Conservation (phyloP, 495 filamentous ascomycete genomes). For the Podospora pseudocomata region DNA sequence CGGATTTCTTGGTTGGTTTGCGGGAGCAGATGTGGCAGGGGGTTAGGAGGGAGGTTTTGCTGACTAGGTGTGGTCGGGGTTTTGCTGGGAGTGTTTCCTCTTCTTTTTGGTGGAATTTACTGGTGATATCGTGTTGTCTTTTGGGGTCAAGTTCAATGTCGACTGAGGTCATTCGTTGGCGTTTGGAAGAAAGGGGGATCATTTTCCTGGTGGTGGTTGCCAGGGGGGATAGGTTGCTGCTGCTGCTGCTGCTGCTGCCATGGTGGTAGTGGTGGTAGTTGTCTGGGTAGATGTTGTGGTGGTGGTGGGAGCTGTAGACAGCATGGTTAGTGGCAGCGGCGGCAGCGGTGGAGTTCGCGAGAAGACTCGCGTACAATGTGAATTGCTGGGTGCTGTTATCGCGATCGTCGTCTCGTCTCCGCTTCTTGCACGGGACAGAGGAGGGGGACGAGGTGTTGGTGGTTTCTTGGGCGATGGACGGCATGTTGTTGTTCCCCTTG, state of each 20-base stretch:
- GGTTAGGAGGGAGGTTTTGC: constrained; percentile 27
- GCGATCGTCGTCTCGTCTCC: constrained; percentile 41
- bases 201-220: constrained; percentile 29
- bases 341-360: constrained; percentile 3
- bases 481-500: constrained; percentile 23
- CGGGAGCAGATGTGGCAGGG: constrained; percentile 50
- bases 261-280: constrained; percentile 17
- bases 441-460: constrained; percentile 9
- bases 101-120: not conserved
- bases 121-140: constrained; percentile 13
- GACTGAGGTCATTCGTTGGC: constrained; percentile 17
- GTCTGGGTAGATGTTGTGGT: constrained; percentile 7
- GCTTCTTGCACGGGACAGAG: constrained; percentile 36
- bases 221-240: constrained; percentile 7
- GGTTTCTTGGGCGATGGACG: constrained; percentile 31
- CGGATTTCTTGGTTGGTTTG: constrained; percentile 45
- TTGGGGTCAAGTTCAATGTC: constrained; percentile 4
- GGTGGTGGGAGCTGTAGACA: constrained; percentile 14
- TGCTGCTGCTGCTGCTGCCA: not conserved
- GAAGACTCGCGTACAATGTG: constrained; percentile 31
- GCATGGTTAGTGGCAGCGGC: constrained; percentile 14
- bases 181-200: constrained; percentile 36
- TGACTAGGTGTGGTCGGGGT: constrained; percentile 7
- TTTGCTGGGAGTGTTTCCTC: constrained; percentile 9
- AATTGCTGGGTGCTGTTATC: constrained; percentile 25